Conservation (phyloP, 2,329 filamentous ascomycete genomes). For the Aspergillus tanneri region DNA sequence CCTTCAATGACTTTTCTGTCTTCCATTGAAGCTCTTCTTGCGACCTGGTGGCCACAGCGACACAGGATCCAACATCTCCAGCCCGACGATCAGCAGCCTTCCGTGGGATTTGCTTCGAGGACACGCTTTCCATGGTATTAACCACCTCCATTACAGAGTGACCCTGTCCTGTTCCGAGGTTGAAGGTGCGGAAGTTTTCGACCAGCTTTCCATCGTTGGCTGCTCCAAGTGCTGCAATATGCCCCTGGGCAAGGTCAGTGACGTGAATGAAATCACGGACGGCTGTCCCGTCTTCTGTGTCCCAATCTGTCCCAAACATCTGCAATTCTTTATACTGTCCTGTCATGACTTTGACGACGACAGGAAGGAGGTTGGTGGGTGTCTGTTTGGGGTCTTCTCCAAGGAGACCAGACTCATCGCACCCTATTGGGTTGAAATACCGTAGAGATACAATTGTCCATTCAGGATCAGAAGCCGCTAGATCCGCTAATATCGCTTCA, state of each 20-base stretch:
- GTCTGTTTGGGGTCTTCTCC: constrained; percentile 63
- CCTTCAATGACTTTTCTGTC: constrained; percentile 38
- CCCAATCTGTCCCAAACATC: constrained; percentile 65
- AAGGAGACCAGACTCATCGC: constrained; percentile 62
- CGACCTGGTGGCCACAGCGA: constrained; percentile 37
- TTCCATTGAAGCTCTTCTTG: constrained; percentile 56
- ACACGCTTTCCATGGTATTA: constrained; percentile 40
- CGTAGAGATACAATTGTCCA: constrained; percentile 64
- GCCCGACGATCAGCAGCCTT: constrained; percentile 35
- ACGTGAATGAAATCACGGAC: constrained; percentile 69
- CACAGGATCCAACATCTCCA: constrained; percentile 42
- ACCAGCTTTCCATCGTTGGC: constrained; percentile 34
- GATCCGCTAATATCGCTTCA: constrained; percentile 64
- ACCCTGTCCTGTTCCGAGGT: constrained; percentile 40
- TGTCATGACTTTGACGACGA: constrained; percentile 61
- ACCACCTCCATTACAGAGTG: constrained; percentile 42
- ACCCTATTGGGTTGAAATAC: constrained; percentile 69
- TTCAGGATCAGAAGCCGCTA: constrained; percentile 59
- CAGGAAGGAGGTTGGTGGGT: constrained; percentile 64
- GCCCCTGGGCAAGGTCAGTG: constrained; percentile 61
- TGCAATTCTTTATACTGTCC: constrained; percentile 55
- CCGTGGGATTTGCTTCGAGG: constrained; percentile 33
- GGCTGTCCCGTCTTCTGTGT: constrained; percentile 64
- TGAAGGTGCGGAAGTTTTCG: constrained; percentile 46
- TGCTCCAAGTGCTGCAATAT: constrained; percentile 58